Evolutionary conservation across 2,329 filamentous ascomycete genomes (phyloP).

Genomic region (Aspergillus piperis): DNA sequence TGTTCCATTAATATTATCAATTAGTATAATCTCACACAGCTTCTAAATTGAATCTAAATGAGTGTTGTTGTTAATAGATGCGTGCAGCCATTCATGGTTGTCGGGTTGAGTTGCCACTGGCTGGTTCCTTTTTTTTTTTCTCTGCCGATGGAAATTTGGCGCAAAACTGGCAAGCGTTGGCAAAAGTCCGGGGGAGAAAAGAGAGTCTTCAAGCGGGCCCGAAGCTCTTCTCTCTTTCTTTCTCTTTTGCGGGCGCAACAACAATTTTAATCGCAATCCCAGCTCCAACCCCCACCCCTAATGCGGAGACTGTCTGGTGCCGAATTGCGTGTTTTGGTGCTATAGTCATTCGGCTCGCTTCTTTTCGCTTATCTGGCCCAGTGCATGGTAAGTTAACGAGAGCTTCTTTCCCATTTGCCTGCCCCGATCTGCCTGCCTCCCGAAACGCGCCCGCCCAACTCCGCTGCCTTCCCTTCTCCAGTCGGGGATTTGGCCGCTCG

Average conservation of each 20-base stretch:
- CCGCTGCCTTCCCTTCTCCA: not conserved
- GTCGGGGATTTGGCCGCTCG: not conserved
- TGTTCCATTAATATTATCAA: too few relatives aligned
- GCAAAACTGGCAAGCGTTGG: constrained; percentile 7
- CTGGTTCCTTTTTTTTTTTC: constrained; percentile 11
- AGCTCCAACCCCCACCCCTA: constrained; percentile 8
- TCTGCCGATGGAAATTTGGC: constrained; percentile 3
- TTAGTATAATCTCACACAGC: too few relatives aligned
- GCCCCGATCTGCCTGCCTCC: constrained; percentile 16
- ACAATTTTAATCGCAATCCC: constrained; percentile 22
- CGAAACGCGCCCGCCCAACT: constrained; percentile 10
- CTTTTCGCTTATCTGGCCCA: constrained; percentile 28
- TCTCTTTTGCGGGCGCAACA: constrained; percentile 25
- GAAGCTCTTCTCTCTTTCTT: constrained; percentile 22
- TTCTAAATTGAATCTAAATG: too few relatives aligned
- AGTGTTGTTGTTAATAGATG: not conserved
- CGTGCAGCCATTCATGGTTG: not conserved
- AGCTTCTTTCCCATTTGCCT: constrained; percentile 21
- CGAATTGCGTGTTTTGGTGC: constrained; percentile 26
- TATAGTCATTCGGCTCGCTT: constrained; percentile 30
- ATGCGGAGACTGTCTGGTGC: constrained; percentile 24
- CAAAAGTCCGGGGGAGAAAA: constrained; percentile 15
- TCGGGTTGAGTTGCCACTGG: not conserved
- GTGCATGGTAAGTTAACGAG: constrained; percentile 27
- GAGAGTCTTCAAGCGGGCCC: constrained; percentile 17